Conservation (phyloP, 805 yeast species). For the Hanseniaspora meyeri region DNA sequence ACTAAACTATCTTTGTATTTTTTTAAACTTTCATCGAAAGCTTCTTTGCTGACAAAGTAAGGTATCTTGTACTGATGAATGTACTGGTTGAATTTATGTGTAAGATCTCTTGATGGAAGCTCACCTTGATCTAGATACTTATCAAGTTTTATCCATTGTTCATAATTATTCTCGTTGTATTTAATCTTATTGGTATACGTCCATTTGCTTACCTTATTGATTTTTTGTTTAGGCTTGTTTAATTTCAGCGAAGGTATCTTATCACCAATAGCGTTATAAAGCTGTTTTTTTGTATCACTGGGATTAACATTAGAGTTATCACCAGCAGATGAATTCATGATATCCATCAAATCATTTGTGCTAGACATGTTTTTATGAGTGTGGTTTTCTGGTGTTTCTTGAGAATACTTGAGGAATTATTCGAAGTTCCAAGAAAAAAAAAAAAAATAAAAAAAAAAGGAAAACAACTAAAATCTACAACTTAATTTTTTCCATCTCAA, state of each 20-base stretch:
- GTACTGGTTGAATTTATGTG: constrained; percentile 58
- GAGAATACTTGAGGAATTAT: not conserved
- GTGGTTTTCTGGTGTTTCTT: not conserved
- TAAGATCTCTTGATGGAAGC: constrained; percentile 28
- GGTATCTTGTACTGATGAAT: constrained; percentile 63
- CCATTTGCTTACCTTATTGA: constrained; percentile 35
- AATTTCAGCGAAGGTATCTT: constrained; percentile 76
- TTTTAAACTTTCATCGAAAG: constrained; percentile 28
- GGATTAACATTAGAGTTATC: not conserved
- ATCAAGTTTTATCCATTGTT: constrained; percentile 61
- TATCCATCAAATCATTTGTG: constrained; percentile 62
- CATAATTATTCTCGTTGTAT: not conserved
- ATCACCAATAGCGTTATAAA: constrained; percentile 78
- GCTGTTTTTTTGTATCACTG: constrained; percentile 73
- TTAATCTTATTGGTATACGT: not conserved
- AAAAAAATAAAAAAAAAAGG: not conserved
- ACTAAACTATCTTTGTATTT: constrained; percentile 1
- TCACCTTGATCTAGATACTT: constrained; percentile 86
- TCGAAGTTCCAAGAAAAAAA: not conserved
- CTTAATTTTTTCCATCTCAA: not conserved
- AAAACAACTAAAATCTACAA: no score
- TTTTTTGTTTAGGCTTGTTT: constrained; percentile 41
- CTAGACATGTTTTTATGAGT: constrained; percentile 20
- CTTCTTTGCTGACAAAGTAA: constrained; percentile 46
- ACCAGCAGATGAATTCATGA: constrained; percentile 34